Evolutionary conservation across 2,329 filamentous ascomycete genomes (phyloP).

Genomic region (Scytalidium lignicola): DNA sequence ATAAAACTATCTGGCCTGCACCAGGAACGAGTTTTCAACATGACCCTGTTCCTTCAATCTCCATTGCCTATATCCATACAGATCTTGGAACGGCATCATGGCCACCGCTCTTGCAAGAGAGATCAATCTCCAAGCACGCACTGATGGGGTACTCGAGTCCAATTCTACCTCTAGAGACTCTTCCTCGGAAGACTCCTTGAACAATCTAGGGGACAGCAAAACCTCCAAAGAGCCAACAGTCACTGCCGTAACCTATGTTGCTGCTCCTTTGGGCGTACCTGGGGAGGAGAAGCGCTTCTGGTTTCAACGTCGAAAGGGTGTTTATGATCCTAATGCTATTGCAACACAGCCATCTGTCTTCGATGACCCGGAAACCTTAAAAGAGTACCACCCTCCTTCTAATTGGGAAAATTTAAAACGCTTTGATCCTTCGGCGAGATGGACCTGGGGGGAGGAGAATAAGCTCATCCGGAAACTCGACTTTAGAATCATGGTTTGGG

Average conservation of each 20-base stretch:
- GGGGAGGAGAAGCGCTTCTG: conserved; percentile 16
- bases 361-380: conserved; percentile 18
- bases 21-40: neutral
- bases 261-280: conserved; percentile 13
- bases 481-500: conserved; percentile 25
- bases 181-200: conserved; percentile 3
- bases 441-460: conserved; percentile 23
- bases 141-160: neutral
- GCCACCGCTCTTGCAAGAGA: conserved; percentile 7
- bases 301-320: conserved; percentile 14
- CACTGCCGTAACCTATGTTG: neutral
- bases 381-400: conserved; percentile 19
- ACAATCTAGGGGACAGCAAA: conserved; percentile 2
- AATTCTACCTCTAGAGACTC: neutral
- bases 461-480: conserved; percentile 21
- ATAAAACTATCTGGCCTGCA: neutral
- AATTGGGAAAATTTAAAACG: conserved; percentile 20
- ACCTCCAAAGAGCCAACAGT: neutral
- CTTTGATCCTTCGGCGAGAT: conserved; percentile 20
- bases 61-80: neutral
- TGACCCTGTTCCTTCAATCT: neutral
- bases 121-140: neutral
- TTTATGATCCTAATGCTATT: conserved; percentile 18
- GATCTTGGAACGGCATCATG: conserved; percentile 1
- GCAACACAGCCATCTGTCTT: conserved; percentile 22